These are phyloP conservation scores for Colletotrichum sp. DNA, from an alignment of 2,329 filamentous ascomycete species.

Conservation along the genomic window DNA sequence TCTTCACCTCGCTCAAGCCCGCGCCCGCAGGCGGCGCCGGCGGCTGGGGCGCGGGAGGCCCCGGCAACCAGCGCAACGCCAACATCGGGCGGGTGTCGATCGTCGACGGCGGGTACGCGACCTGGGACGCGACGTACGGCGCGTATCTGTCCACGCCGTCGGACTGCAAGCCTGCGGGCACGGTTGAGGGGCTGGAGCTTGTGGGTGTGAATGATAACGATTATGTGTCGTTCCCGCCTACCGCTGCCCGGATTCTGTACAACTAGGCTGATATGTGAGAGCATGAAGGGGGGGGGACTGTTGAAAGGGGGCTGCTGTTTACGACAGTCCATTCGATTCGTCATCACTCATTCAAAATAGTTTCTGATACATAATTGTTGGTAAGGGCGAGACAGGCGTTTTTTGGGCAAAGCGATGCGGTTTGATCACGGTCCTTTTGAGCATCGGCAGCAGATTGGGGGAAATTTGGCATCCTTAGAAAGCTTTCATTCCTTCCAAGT, in stretches of 20 bases:
- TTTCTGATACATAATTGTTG: not conserved
- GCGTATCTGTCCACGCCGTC: constrained; percentile 14
- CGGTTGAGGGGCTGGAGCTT: constrained; percentile 20
- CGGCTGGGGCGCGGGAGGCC: constrained; percentile 27
- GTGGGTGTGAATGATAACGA: constrained; percentile 21
- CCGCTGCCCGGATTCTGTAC: constrained; percentile 15
- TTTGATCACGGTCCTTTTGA: not conserved
- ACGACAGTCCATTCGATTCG: not conserved
- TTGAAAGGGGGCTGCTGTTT: not conserved
- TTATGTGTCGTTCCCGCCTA: constrained; percentile 11
- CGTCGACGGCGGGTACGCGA: not conserved
- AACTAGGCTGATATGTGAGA: not conserved
- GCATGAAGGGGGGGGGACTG: not conserved
- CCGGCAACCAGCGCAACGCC: constrained; percentile 31
- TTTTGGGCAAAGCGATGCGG: not conserved
- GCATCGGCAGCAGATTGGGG: no score
- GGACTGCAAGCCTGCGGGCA: constrained; percentile 18
- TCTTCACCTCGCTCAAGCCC: constrained; percentile 28
- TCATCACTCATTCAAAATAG: not conserved
- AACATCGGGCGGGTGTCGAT: constrained; percentile 16
- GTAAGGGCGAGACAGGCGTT: not conserved
- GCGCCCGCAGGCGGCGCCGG: constrained; percentile 22
- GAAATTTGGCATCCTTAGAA: not conserved
- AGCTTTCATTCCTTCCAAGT: not conserved
- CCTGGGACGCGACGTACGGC: constrained; percentile 20